phyloP scores from a whole-genome alignment of 495 filamentous ascomycete species.

The Podospora anserina region DNA sequence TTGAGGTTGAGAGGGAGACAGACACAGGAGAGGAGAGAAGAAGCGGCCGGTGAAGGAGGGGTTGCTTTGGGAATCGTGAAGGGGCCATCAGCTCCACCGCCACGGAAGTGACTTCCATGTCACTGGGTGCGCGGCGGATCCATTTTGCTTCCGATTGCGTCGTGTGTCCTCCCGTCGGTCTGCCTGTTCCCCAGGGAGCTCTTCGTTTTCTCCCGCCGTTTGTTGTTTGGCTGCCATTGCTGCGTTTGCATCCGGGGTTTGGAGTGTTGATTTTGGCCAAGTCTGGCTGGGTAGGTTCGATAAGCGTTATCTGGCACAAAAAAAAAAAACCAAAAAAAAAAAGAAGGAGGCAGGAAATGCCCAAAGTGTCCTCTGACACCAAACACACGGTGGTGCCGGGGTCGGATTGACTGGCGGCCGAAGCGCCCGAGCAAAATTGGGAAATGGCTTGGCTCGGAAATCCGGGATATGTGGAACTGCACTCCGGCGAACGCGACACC shows the following conservation, averaged over 20 bases:
- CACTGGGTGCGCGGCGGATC: conserved; percentile 9
- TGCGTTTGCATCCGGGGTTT: neutral
- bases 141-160: conserved; percentile 13
- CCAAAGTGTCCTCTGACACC: neutral
- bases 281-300: too few species aligned
- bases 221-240: neutral
- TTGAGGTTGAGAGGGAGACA: neutral
- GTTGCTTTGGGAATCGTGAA: neutral
- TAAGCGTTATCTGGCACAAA: neutral
- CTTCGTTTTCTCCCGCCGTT: neutral
- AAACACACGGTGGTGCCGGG: neutral
- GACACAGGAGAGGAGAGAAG: neutral
- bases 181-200: neutral
- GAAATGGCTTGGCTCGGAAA: conserved; percentile 15
- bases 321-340: neutral
- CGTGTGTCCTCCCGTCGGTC: conserved; percentile 6
- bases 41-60: neutral
- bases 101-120: conserved; percentile 12
- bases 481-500: conserved; percentile 8
- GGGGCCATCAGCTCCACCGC: conserved; percentile 9
- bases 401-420: conserved; percentile 14
- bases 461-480: conserved; percentile 13
- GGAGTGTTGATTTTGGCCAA: neutral
- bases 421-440: conserved; percentile 14
- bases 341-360: neutral